These are phyloP conservation scores for Nasturtium officinale DNA, from an alignment of 345 rosid genomes.

Conservation along the genomic window DNA sequence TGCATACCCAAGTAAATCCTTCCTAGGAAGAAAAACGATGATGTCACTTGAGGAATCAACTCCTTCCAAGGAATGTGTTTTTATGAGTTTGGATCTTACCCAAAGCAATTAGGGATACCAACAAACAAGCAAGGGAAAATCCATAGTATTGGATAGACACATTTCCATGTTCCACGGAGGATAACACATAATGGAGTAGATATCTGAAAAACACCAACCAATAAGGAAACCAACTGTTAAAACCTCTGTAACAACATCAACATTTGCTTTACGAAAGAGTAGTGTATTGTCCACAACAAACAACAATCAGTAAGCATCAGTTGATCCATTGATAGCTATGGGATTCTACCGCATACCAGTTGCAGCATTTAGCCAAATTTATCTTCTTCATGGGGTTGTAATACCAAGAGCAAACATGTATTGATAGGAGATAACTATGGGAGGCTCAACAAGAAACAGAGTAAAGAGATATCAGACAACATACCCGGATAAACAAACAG, in stretches of 20 bases:
- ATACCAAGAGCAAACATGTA: neutral
- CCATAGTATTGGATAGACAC: slow-evolving; percentile 52
- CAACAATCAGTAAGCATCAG: neutral
- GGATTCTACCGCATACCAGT: neutral
- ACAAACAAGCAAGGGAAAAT: slow-evolving; percentile 59
- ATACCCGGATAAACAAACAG: slow-evolving; percentile 94
- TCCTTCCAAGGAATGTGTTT: neutral
- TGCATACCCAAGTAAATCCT: slow-evolving; percentile 99
- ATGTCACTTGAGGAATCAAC: slow-evolving; percentile 25
- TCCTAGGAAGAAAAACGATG: slow-evolving; percentile 62
- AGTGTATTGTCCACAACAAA: neutral
- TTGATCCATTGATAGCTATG: neutral
- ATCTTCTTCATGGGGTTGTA: neutral
- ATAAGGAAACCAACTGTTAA: neutral
- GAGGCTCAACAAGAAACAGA: neutral
- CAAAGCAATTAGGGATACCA: slow-evolving; percentile 66
- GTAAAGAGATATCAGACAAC: neutral
- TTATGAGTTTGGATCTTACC: slow-evolving; percentile 54
- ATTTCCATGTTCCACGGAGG: slow-evolving; percentile 45
- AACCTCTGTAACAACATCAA: neutral
- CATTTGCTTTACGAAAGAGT: slow-evolving; percentile 7
- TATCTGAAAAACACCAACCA: slow-evolving; percentile 53
- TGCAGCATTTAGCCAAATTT: neutral
- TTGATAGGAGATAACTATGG: neutral
- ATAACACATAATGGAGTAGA: slow-evolving; percentile 66